These are phyloP conservation scores for Penicillium sp. DNA, from an alignment of 2,329 filamentous ascomycete genomes.

Conservation along the genomic window DNA sequence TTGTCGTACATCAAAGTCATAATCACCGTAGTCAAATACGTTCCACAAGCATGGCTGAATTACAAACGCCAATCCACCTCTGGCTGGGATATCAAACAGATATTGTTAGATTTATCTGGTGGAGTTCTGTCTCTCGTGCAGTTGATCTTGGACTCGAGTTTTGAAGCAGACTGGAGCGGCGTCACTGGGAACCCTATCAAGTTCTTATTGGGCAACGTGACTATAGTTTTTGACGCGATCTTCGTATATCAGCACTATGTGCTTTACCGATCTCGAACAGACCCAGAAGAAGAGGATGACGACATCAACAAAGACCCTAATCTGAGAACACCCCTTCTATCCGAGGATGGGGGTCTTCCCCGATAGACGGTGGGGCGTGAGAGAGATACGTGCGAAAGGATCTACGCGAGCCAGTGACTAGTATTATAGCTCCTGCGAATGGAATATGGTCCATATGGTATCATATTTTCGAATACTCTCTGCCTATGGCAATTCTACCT, in stretches of 20 bases:
- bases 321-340: conserved; percentile 28
- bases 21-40: conserved; percentile 87
- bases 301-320: conserved; percentile 18
- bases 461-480: neutral
- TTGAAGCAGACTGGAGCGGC: conserved; percentile 84
- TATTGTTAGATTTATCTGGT: conserved; percentile 77
- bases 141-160: conserved; percentile 76
- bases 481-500: neutral
- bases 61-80: conserved; percentile 77
- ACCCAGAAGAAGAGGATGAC: conserved; percentile 17
- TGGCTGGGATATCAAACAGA: conserved; percentile 83
- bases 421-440: neutral
- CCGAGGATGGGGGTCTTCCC: conserved; percentile 8
- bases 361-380: neutral
- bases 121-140: conserved; percentile 79
- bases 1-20: conserved; percentile 85
- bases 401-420: neutral
- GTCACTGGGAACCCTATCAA: conserved; percentile 90
- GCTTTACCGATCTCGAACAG: conserved; percentile 53
- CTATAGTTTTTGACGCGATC: conserved; percentile 77
- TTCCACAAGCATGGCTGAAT: conserved; percentile 80
- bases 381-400: neutral
- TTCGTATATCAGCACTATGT: conserved; percentile 89
- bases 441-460: neutral
- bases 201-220: conserved; percentile 78